These are phyloP conservation scores for Termitomyces sp. DNA, from an alignment of 768 basidiomycete species.

Conservation along the genomic window DNA sequence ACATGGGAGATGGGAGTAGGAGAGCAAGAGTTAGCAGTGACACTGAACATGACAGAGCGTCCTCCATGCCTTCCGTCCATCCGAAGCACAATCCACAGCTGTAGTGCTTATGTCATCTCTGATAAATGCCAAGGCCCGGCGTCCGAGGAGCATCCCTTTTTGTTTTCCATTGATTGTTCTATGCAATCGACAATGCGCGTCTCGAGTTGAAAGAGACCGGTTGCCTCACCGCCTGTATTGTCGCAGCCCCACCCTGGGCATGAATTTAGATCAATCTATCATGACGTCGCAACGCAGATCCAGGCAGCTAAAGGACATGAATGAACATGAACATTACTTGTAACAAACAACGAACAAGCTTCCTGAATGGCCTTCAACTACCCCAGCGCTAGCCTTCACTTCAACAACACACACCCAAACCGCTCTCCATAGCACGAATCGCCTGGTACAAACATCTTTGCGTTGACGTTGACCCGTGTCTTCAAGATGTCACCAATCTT, in stretches of 20 bases:
- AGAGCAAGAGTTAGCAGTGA: neutral
- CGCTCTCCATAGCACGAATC: conserved; percentile 6
- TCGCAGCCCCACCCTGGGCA: too few species aligned
- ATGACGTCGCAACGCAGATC: too few species aligned
- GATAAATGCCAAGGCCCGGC: neutral
- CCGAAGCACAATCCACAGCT: neutral
- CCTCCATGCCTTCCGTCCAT: neutral
- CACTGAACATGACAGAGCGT: conserved; percentile 6
- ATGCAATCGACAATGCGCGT: too few species aligned
- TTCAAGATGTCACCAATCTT: conserved; percentile 8
- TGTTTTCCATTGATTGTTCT: too few species aligned
- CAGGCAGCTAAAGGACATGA: too few species aligned
- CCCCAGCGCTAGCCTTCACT: neutral
- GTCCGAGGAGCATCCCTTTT: neutral
- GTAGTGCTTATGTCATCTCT: conserved; percentile 3
- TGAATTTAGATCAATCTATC: too few species aligned
- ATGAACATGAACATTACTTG: neutral
- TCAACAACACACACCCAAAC: conserved; percentile 5
- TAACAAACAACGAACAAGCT: neutral
- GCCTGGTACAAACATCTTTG: conserved; percentile 4
- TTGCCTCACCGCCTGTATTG: too few species aligned
- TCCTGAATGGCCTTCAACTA: too few species aligned
- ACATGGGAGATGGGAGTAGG: conserved; percentile 5
- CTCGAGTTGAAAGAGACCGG: too few species aligned
- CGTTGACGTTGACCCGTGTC: neutral